Conservation (phyloP, 495 filamentous ascomycete species). For the Polyplosphaeria fusca region DNA sequence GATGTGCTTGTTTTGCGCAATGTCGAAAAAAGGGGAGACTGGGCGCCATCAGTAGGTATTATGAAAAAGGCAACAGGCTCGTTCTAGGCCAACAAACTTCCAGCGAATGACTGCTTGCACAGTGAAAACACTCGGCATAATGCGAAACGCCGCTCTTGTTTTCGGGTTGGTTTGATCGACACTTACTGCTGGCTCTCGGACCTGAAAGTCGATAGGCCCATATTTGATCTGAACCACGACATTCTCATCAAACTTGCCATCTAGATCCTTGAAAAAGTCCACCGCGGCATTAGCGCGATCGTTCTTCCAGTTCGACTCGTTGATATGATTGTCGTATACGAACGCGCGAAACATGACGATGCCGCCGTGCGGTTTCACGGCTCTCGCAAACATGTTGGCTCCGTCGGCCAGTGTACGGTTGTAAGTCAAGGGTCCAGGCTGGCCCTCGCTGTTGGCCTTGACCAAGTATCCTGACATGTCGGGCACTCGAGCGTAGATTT, state of each 20-base stretch:
- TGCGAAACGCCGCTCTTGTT: too few relatives aligned
- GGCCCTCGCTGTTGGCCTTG: slow-evolving; percentile 72
- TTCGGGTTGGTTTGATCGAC: too few relatives aligned
- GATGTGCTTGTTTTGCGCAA: slow-evolving; percentile 55
- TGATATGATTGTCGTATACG: slow-evolving; percentile 60
- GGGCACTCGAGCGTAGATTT: slow-evolving; percentile 59
- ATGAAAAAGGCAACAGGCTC: too few relatives aligned
- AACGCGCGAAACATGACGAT: slow-evolving; percentile 72
- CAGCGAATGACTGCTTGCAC: too few relatives aligned
- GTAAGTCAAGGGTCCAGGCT: slow-evolving; percentile 67
- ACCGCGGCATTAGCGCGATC: slow-evolving; percentile 70
- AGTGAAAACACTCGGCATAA: too few relatives aligned
- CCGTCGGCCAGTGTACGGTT: slow-evolving; percentile 67
- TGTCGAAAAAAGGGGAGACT: slow-evolving; percentile 70
- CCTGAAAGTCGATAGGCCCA: slow-evolving; percentile 74
- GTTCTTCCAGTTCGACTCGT: slow-evolving; percentile 58
- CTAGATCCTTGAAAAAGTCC: slow-evolving; percentile 62
- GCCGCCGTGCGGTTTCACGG: slow-evolving; percentile 60
- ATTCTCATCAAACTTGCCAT: slow-evolving; percentile 65
- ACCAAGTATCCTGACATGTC: slow-evolving; percentile 68
- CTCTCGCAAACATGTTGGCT: slow-evolving; percentile 66
- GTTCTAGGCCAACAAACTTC: too few relatives aligned
- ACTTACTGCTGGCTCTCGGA: slow-evolving; percentile 63
- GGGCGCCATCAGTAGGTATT: too few relatives aligned
- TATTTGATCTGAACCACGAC: slow-evolving; percentile 72